Evolutionary conservation across 805 yeast genomes (phyloP).

Genomic region (Spathaspora gorwiae): DNA sequence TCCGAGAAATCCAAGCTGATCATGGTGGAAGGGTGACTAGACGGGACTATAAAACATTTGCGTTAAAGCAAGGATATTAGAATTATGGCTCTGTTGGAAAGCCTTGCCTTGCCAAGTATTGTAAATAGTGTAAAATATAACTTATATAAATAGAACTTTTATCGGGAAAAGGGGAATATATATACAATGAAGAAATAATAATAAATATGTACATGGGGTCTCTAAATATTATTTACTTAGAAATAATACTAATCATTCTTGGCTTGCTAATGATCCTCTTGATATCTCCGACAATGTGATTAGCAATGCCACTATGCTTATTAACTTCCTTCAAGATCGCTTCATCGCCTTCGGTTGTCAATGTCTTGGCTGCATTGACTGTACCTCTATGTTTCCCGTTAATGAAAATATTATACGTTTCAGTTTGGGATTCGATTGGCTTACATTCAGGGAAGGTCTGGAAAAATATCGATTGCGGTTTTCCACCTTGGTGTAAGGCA

Average conservation of each 20-base stretch:
- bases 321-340: slow-evolving; percentile 33
- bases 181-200: neutral
- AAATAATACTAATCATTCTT: slow-evolving; percentile 41
- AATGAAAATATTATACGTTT: slow-evolving; percentile 56
- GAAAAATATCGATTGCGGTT: slow-evolving; percentile 49
- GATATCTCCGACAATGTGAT: slow-evolving; percentile 40
- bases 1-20: slow-evolving; percentile 30
- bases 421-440: slow-evolving; percentile 32
- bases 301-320: slow-evolving; percentile 30
- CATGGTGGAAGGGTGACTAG: slow-evolving; percentile 36
- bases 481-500: slow-evolving; percentile 8
- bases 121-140: slow-evolving; percentile 10
- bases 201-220: neutral
- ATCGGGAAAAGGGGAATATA: neutral
- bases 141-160: neutral
- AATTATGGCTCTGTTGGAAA: neutral
- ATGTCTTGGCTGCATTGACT: slow-evolving; percentile 29
- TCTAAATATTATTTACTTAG: neutral
- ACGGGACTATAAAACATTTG: slow-evolving; percentile 29
- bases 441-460: slow-evolving; percentile 63
- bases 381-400: slow-evolving; percentile 66
- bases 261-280: slow-evolving; percentile 54
- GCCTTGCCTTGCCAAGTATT: neutral
- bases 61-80: slow-evolving; percentile 29
- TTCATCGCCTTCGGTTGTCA: slow-evolving; percentile 30